Conservation (phyloP, 345 rosid species). For the Pistacia integerrima region DNA sequence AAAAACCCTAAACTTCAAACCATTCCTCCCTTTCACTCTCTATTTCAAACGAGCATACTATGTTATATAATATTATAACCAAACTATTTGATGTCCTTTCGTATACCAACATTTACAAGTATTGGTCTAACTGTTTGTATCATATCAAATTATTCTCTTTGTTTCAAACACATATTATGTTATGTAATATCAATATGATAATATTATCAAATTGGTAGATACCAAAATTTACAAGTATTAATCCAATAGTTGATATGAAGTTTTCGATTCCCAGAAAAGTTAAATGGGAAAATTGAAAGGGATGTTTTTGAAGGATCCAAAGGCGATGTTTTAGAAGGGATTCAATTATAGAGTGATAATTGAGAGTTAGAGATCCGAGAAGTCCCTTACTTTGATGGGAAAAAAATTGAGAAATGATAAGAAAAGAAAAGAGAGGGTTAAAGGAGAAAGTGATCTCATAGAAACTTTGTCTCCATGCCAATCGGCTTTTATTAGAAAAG, state of each 20-base stretch:
- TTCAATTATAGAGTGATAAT: slow-evolving; percentile 52
- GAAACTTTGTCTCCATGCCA: slow-evolving; percentile 66
- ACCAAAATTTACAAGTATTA: too few relatives aligned
- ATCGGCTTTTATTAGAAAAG: slow-evolving; percentile 15
- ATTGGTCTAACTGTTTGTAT: too few relatives aligned
- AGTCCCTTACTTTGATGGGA: slow-evolving; percentile 66
- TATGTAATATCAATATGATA: too few relatives aligned
- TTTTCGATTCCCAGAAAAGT: neutral
- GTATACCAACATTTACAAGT: too few relatives aligned
- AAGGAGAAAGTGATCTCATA: slow-evolving; percentile 25
- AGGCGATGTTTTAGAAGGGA: slow-evolving; percentile 18
- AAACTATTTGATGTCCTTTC: too few relatives aligned
- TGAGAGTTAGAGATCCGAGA: slow-evolving; percentile 56
- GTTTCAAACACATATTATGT: too few relatives aligned
- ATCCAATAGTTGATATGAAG: too few relatives aligned
- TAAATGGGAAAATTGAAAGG: slow-evolving; percentile 2
- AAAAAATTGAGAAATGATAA: slow-evolving; percentile 17
- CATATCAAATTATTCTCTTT: too few relatives aligned
- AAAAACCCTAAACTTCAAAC: too few relatives aligned
- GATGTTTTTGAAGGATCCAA: slow-evolving; percentile 49
- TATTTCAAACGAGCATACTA: neutral
- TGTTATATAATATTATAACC: neutral
- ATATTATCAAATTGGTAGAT: too few relatives aligned
- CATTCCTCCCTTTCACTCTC: neutral
- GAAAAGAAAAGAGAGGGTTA: slow-evolving; percentile 29